Evolutionary conservation across 177 flowering plant species (phyloP), one percentile per base, ranked within the genome.

Genomic region (Tripterygium wilfordii): DNA sequence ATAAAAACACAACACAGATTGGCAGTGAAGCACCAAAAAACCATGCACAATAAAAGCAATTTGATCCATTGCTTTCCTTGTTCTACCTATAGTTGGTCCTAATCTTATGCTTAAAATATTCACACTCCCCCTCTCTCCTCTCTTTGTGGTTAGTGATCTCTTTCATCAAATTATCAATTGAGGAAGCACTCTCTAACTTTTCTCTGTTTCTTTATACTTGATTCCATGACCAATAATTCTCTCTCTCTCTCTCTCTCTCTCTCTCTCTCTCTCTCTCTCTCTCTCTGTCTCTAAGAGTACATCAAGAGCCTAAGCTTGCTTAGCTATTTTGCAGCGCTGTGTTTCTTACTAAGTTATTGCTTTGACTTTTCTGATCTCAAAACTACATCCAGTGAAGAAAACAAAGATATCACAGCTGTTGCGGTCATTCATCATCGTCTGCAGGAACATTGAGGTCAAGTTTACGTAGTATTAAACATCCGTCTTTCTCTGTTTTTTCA

Each of bases 191-290:
- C 18, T 29, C 8, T 16, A n/a, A n/a, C n/a, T 42, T 29, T 22
- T 28, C 18, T 26, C 6, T 54, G 38, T 26, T 19, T 36, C 31
- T 29, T 27, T 56, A 51, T 43, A 38, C 49, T 60, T 48, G 59
- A 52, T 66, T 56, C 63, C 35, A 30, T 41, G 2, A 24, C 14
- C 35, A 57, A 43, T 58, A 49, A 63, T 53, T 56, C 66, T 54
- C 56, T 58, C 57, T 36, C 36, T 36, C 41, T 17, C 25, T 41
- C 21, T 10, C 58, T 24, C 19, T 10, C 10, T 24, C 55, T 21
- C 29, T 13, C 32, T 39, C 36, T 5, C 17, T 21, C 17, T 33
- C n/a, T 32, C 48, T 33, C 48, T 24, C 10, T 13, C 13, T 19
- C n/a, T 13, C n/a, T 36, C 20, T 18, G 31, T 24, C 25, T 39